phyloP scores from a whole-genome alignment of 495 filamentous ascomycete species.

The Podospora anserina region DNA sequence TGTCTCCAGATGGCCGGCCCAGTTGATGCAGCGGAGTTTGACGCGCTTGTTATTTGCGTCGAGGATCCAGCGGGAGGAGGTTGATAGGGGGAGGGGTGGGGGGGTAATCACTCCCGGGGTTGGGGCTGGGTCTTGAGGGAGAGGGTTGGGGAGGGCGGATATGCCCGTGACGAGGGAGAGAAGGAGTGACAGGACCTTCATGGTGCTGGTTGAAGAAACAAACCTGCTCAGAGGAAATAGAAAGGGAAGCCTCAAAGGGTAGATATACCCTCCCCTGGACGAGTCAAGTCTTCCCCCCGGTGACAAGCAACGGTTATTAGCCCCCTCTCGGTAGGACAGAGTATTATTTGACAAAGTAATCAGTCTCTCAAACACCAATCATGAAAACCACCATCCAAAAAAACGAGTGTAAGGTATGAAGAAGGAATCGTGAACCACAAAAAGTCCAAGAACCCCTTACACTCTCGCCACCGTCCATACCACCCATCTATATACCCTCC shows the following conservation, averaged over 20 bases:
- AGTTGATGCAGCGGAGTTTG: constrained; percentile 53
- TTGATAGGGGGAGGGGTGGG: constrained; percentile 38
- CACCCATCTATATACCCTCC: not conserved
- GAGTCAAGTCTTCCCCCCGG: not conserved
- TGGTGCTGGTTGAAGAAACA: constrained; percentile 21
- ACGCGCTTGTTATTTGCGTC: constrained; percentile 45
- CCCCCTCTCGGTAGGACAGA: not conserved
- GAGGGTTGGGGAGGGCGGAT: constrained; percentile 27
- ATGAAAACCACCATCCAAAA: not conserved
- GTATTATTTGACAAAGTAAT: not conserved
- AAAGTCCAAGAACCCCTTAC: not conserved
- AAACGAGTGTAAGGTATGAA: not conserved
- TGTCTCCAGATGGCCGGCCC: constrained; percentile 50
- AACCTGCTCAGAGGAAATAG: not conserved
- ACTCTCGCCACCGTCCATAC: not conserved
- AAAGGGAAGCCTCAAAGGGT: not conserved
- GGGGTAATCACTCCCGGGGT: not conserved
- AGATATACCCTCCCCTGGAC: not conserved
- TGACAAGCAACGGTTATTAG: not conserved
- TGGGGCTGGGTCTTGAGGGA: constrained; percentile 1
- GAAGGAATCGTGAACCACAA: not conserved
- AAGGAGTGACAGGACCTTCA: not conserved
- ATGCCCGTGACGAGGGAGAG: constrained; percentile 22
- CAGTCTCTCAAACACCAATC: not conserved
- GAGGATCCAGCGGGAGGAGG: constrained; percentile 51